Percentiles rank a stretch among this genome's conserved stretches.
Conservation (phyloP, 2,329 filamentous ascomycete species). For the Salinomyces thailandicus region DNA sequence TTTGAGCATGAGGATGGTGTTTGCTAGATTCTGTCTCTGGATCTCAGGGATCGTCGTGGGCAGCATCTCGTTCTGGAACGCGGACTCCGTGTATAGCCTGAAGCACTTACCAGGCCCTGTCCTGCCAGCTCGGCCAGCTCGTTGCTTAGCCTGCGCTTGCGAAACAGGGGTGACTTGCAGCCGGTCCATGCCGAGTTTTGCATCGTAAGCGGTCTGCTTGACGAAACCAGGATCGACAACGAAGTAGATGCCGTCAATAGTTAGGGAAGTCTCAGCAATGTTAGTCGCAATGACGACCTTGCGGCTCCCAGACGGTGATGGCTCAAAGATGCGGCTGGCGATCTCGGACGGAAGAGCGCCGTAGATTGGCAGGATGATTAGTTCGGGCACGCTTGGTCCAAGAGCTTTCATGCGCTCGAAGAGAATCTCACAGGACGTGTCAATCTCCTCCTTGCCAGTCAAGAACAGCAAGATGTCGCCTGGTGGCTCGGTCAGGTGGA, state of each 20-base stretch:
- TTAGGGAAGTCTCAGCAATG: constrained; percentile 95
- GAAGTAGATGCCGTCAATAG: constrained; percentile 95
- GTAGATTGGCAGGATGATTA: constrained; percentile 93
- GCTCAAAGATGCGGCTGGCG: constrained; percentile 89
- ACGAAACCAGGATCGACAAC: constrained; percentile 96
- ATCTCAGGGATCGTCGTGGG: constrained; percentile 95
- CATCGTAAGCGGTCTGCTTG: constrained; percentile 94
- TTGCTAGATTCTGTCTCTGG: constrained; percentile 82
- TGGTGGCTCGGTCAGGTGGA: constrained; percentile 81
- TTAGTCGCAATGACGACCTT: constrained; percentile 98
- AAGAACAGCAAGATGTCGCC: constrained; percentile 96
- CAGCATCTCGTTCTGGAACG: constrained; percentile 93
- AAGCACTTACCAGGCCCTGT: constrained; percentile 96
- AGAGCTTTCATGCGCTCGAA: constrained; percentile 94
- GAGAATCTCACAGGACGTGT: constrained; percentile 84
- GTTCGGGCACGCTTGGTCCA: constrained; percentile 78
- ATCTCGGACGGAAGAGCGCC: constrained; percentile 87
- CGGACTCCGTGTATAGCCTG: constrained; percentile 86
- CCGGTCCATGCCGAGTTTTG: constrained; percentile 95
- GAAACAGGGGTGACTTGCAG: constrained; percentile 92
- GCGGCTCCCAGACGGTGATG: constrained; percentile 69
- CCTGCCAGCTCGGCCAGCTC: constrained; percentile 82
- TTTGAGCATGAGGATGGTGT: constrained; percentile 94
- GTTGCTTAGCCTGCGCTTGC: constrained; percentile 90
- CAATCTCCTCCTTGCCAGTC: constrained; percentile 96